Conservation (phyloP, 176 grass and related monocot genomes). For the Carex myosuroides region DNA sequence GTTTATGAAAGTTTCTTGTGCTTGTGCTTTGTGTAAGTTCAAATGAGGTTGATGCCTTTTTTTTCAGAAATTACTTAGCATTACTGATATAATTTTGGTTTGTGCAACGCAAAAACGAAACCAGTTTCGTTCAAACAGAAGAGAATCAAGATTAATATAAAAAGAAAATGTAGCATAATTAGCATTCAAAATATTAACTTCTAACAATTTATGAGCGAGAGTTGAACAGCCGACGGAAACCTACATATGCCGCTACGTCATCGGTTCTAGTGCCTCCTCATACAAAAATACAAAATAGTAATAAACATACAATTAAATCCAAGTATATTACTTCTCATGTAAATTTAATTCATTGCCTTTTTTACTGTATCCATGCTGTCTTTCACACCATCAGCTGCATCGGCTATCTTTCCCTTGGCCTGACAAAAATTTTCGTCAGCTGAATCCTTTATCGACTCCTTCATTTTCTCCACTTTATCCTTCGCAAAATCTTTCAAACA, state of each 20-base stretch:
- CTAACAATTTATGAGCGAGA: not conserved
- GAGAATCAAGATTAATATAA: not conserved
- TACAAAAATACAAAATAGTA: not conserved
- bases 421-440: not conserved
- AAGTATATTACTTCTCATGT: not conserved
- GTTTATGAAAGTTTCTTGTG: not conserved
- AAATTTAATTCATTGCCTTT: not conserved
- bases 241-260: not conserved
- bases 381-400: not conserved
- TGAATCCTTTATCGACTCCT: not conserved
- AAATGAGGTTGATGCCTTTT: not conserved
- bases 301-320: not conserved
- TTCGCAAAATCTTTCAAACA: not conserved
- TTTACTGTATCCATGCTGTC: slow-evolving; percentile 8
- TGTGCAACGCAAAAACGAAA: not conserved
- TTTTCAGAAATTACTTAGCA: not conserved
- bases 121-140: not conserved
- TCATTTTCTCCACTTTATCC: not conserved
- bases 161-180: not conserved
- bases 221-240: not conserved
- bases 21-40: not conserved
- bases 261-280: not conserved
- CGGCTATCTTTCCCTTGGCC: not conserved
- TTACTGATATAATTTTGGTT: not conserved
- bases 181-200: not conserved